These are phyloP conservation scores for Colletotrichum sp. DNA, from an alignment of 2,329 filamentous ascomycete genomes.

Conservation along the genomic window DNA sequence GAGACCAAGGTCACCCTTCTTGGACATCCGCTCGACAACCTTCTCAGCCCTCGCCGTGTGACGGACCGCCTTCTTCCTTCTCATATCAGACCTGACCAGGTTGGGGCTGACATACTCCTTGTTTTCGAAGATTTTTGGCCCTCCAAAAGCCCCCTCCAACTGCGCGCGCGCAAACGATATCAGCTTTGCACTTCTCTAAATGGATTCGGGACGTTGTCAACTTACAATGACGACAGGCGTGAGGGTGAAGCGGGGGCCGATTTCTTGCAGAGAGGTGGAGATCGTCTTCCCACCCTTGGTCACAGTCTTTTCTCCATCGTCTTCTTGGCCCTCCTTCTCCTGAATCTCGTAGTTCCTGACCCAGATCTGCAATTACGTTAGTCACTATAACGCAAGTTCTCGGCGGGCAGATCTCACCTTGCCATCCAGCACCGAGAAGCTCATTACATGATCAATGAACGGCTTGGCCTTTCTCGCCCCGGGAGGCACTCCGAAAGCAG, in stretches of 20 bases:
- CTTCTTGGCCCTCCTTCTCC: conserved; percentile 37
- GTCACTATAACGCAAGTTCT: background rate
- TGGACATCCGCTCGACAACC: conserved; percentile 72
- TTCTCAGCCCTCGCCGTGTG: conserved; percentile 81
- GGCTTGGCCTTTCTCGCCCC: conserved; percentile 90
- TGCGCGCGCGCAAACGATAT: background rate
- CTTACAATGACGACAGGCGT: conserved; percentile 61
- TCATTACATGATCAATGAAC: conserved; percentile 94
- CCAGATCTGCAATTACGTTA: conserved; percentile 66
- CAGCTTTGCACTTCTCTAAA: background rate
- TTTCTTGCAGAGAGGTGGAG: conserved; percentile 85
- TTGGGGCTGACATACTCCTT: conserved; percentile 97
- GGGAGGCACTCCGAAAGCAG: conserved; percentile 83
- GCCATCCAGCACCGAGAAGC: conserved; percentile 86
- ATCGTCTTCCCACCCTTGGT: conserved; percentile 62
- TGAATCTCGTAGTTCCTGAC: conserved; percentile 78
- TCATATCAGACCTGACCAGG: conserved; percentile 84
- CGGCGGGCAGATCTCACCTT: conserved; percentile 53
- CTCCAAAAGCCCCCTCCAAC: conserved; percentile 94
- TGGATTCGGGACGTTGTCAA: conserved; percentile 29
- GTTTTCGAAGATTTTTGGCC: conserved; percentile 97
- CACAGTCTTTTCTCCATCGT: conserved; percentile 36
- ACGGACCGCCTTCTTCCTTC: conserved; percentile 75
- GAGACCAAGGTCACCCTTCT: conserved; percentile 79
- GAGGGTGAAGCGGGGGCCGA: conserved; percentile 90